A percentile compares a stretch with the other conserved stretches of the same genome.
Evolutionary conservation across 116 monocot genomes (phyloP).

Genomic region (Phalaenopsis hybrid): DNA sequence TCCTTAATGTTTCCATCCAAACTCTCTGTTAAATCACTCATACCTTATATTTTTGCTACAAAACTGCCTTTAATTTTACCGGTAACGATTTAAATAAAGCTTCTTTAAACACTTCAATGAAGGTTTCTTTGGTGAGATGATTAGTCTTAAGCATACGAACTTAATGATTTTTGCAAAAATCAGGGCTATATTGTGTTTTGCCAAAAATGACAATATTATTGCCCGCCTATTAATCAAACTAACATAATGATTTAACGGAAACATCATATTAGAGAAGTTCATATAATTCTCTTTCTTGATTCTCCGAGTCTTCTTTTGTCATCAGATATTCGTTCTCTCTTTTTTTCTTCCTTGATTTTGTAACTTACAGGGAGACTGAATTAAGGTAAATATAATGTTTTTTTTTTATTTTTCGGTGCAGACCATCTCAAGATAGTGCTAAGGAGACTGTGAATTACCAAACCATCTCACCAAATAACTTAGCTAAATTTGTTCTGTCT

Average conservation of each 20-base stretch:
- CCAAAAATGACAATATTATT: neutral
- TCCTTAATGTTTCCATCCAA: neutral
- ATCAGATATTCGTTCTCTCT: neutral
- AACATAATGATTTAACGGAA: neutral
- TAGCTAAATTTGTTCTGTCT: constrained; percentile 62
- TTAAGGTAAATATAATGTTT: neutral
- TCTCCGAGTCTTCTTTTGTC: neutral
- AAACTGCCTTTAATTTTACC: neutral
- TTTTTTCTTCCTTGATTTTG: neutral
- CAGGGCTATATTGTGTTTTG: neutral
- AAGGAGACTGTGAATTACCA: constrained; percentile 63
- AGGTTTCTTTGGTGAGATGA: neutral
- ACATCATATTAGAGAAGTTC: neutral
- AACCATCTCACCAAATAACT: constrained; percentile 54
- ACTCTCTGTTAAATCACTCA: neutral
- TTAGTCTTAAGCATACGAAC: neutral
- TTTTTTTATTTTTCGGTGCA: constrained; percentile 14
- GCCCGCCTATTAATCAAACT: neutral
- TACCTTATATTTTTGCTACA: neutral
- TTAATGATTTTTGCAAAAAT: neutral
- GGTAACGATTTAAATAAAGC: neutral
- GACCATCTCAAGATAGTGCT: constrained; percentile 31
- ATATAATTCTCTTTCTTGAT: neutral
- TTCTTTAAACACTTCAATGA: too few species aligned
- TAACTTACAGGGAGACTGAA: neutral